Evolutionary conservation across 2,329 filamentous ascomycete genomes (phyloP), one percentile per base, ranked within the genome.

Genomic region (Aspergillus pseudoviridinutans): DNA sequence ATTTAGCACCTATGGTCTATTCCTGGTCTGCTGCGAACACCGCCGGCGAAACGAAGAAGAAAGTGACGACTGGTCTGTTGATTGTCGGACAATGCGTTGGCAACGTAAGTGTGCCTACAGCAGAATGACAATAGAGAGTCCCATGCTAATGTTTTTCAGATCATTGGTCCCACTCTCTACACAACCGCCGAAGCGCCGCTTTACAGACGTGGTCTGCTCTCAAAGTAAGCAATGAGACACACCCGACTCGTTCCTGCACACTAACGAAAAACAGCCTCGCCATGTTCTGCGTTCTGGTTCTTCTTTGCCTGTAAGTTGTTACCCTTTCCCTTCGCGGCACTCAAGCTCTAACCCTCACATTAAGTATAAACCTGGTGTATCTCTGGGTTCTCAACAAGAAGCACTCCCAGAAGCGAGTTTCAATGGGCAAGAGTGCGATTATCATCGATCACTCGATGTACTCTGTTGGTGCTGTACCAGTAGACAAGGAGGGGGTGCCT

Each of bases 1-100:
- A 57, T 67, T 8, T 32, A 80, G 79, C 85, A 3, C 85, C 87
- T 42, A 81, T 86, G 54, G 90, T 86, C 64, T 88, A 91, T 66
- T 88, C 85, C 61, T 90, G 87, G 69, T 91, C 88, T 20, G 85
- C 82, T 0, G 82, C 74, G 44, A 86, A 78, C 46, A 79, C 87
- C 0, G 87, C 83, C 0, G 87, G 87, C 1, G 86, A 89, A 66
- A 89, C 87, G 0, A 90, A 90, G 72, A 84, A 84, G 61, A 89
- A 88, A 66, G 81, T 83, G 9, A 87, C 83, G 0, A 88, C 85
- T 0, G 85, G 81, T 12, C 77, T 87, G 6, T 76, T 89, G 1
- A 87, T 89, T 64, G 80, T 89, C 50, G 85, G 86, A 4, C 82
- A 86, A 58, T 87, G 82, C 53, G 82, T 81, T 1, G 87, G 87